Base-by-base conservation (phyloP, 1,284 basidiomycete species). In the Ganoderma leucocontextum region DNA sequence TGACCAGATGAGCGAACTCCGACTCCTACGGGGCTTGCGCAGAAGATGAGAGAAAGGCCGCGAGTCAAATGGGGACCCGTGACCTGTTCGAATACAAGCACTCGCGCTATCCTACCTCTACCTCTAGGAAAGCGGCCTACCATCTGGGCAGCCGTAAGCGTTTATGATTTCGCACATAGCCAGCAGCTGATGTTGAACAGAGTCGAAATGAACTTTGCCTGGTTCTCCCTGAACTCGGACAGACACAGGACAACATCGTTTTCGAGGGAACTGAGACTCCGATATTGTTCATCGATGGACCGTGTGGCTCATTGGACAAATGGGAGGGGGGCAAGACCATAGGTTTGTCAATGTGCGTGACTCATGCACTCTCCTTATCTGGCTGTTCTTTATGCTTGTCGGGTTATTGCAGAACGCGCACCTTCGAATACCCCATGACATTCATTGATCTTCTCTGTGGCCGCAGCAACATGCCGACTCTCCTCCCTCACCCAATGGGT, bases 251-350 rank as follows among this genome's bases (percentile, higher is more conserved):
- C 47, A 66, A 69, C 17, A 52, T 76, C 47, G 63, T 70, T 7
- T 72, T 64, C 41, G 63, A 62, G 9, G 61, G 38, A 38, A 62
- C 62, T 1, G 66, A 70, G 59, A 72, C 72, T 2, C 75, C 73
- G 7, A 39, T 72, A 8, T 29, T 76, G 19, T 71, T 74, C 63
- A 33, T 76, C 33, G 71, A 73, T 33, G 71, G 70, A 0, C 19
- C 29, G 0, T 42, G 63, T 12, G 73, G 65, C 62, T 12, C 38
- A 13, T 42, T 38, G 2, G 72, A 74, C 57, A 52, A 29, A 10
- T 76, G 75, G 75, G 69, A 69, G 15, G 73, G 72, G 19, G 66
- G 68, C 4, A 70, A 41, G 33, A 52, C 33, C 13, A 70, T 75
- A 36, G 66, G 69, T 25, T 7, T 74, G 12, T 58, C 66, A 12